These are phyloP conservation scores for Epithemia pelagica DNA, from an alignment of 108 stramenopile species.

Conservation along the genomic window DNA sequence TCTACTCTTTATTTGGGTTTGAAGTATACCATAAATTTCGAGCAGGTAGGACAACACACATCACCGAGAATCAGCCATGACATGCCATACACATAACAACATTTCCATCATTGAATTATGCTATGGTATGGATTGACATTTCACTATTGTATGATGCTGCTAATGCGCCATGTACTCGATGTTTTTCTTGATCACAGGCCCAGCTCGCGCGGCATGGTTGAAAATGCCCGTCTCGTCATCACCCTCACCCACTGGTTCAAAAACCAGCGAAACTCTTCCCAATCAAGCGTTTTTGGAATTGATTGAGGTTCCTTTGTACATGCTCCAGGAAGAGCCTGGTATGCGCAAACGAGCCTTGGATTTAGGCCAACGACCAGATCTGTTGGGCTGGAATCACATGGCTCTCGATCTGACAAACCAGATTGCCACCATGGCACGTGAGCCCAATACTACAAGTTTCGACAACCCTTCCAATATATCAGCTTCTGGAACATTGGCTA, in stretches of 20 bases:
- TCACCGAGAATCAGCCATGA: too few species aligned
- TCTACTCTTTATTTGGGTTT: conserved; percentile 77
- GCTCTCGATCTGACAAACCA: conserved; percentile 65
- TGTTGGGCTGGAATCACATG: conserved; percentile 77
- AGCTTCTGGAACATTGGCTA: conserved; percentile 15
- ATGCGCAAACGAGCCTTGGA: conserved; percentile 61
- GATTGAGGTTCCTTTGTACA: conserved; percentile 68
- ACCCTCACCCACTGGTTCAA: conserved; percentile 7
- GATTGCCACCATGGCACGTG: conserved; percentile 1
- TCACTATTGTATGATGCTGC: too few species aligned
- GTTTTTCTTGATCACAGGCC: too few species aligned
- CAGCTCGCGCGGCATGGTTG: conserved; percentile 73
- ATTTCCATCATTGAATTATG: too few species aligned
- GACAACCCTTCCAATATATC: background rate
- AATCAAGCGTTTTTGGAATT: conserved; percentile 49
- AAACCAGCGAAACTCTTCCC: background rate
- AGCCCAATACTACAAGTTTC: background rate
- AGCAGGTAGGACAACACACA: conserved; percentile 23
- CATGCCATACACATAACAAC: too few species aligned
- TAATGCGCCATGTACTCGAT: too few species aligned
- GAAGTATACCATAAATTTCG: conserved; percentile 56
- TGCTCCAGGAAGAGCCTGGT: conserved; percentile 62
- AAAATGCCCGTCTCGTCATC: conserved; percentile 8
- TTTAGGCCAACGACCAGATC: conserved; percentile 46
- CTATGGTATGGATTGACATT: too few species aligned